phyloP scores from a whole-genome alignment of 805 yeast species.

The Henningerozyma blattae region DNA sequence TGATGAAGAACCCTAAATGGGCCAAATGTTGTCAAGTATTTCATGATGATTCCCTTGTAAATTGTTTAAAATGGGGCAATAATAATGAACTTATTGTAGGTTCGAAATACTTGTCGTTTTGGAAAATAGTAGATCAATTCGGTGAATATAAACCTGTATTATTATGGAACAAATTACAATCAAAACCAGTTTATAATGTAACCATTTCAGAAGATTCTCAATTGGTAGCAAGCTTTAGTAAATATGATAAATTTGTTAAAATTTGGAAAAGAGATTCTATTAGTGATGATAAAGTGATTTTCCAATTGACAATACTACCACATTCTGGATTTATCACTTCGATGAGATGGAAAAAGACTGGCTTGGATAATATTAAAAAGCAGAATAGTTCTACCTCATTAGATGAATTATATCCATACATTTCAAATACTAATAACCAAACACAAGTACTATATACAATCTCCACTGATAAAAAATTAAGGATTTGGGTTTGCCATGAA shows the following conservation, averaged over 20 bases:
- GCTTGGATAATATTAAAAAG: constrained; percentile 1
- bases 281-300: constrained; percentile 48
- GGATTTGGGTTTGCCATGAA: constrained; percentile 62
- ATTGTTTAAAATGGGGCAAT: constrained; percentile 43
- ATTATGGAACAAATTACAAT: constrained; percentile 35
- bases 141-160: constrained; percentile 27
- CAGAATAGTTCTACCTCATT: not conserved
- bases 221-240: constrained; percentile 51
- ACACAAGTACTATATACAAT: constrained; percentile 50
- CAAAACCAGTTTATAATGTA: constrained; percentile 47
- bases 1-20: constrained; percentile 37
- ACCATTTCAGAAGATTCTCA: constrained; percentile 57
- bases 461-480: constrained; percentile 43
- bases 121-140: constrained; percentile 35
- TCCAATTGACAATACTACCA: constrained; percentile 57
- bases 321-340: constrained; percentile 49
- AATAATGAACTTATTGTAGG: constrained; percentile 50
- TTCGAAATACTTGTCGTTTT: constrained; percentile 41
- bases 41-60: constrained; percentile 26
- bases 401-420: no score
- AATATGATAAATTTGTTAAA: constrained; percentile 55
- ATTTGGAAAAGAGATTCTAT: constrained; percentile 69
- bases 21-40: constrained; percentile 21
- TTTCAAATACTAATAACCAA: no score
- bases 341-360: constrained; percentile 45